Evolutionary conservation across 768 basidiomycete species (phyloP).

Genomic region (Rhodotorula graminis): DNA sequence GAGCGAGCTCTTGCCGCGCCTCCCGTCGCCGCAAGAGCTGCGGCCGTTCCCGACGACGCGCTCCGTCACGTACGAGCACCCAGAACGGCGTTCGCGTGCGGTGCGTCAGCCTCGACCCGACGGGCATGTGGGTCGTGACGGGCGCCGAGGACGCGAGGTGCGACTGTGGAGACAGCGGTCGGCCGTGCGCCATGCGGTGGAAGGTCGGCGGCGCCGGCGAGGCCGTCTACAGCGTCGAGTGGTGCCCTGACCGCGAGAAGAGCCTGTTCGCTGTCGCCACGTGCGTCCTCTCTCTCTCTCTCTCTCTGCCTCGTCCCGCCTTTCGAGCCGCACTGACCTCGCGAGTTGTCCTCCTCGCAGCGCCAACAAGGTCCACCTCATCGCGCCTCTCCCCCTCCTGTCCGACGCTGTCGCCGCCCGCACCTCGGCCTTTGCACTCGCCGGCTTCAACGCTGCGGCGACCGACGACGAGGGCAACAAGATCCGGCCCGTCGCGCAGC

Average conservation of each 20-base stretch:
- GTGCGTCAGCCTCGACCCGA: conserved; percentile 72
- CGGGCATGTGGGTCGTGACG: conserved; percentile 84
- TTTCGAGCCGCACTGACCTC: neutral
- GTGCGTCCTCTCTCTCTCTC: conserved; percentile 14
- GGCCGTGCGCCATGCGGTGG: conserved; percentile 85
- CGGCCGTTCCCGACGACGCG: conserved; percentile 89
- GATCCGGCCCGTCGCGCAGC: conserved; percentile 27
- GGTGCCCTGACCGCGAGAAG: conserved; percentile 68
- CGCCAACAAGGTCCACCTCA: conserved; percentile 71
- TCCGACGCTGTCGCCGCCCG: conserved; percentile 54
- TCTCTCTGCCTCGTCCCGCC: neutral
- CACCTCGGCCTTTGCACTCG: conserved; percentile 61
- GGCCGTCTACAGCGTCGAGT: conserved; percentile 72
- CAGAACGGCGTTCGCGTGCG: conserved; percentile 61
- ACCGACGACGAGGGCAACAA: conserved; percentile 33
- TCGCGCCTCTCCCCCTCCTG: conserved; percentile 74
- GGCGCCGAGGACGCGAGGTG: conserved; percentile 80
- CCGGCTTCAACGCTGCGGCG: conserved; percentile 61
- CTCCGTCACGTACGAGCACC: conserved; percentile 66
- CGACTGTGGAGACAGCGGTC: conserved; percentile 83
- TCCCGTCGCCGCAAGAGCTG: conserved; percentile 84
- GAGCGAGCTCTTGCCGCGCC: conserved; percentile 80
- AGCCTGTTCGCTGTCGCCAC: conserved; percentile 41
- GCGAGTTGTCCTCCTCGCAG: conserved; percentile 49
- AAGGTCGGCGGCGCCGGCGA: conserved; percentile 53